Evolutionary conservation across 2,329 filamentous ascomycete species (phyloP), one percentile per base, ranked within the genome.

Genomic region (Microcyclospora tardicrescens): DNA sequence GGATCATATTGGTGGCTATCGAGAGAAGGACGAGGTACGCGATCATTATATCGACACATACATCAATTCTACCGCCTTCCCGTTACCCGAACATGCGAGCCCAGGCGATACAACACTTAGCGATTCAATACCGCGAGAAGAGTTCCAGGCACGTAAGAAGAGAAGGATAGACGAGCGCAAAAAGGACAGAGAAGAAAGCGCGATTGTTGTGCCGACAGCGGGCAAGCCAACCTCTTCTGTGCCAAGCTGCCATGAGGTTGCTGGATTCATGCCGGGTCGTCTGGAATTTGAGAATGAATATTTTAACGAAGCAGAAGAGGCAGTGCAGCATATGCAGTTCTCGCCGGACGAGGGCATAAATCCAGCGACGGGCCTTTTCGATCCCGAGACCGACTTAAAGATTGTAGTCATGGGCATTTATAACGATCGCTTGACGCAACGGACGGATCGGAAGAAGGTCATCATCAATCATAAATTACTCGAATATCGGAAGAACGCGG

Each of bases 331-430:
- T 46, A 96, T 98, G 87, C 83, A 93, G 47, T 98, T 98, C 54
- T 89, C 96, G 41, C 89, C 91, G 0, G 91, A 91, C 16, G 89
- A 95, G 62, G 91, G 91, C 41, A 71, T 93, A 49, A 93, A 94
- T 54, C 79, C 82, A 1, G 67, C 72, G 2, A 94, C 86, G 0
- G 82, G 84, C 44, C 81, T 93, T 55, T 69, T 93, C 41, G 91
- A 98, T 52, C 86, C 91, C 0, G 91, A 98, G 61, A 93, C 94
- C 72, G 87, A 95, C 47, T 73, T 98, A 34, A 98, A 98, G 69
- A 77, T 96, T 65, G 94, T 86, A 0, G 86, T 98, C 14, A 95
- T 98, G 78, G 86, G 94, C 48, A 93, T 98, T 36, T 98, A 98
- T 68, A 98, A 98, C 56, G 81, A 82, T 41, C 78, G 87, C 4